phyloP scores from a whole-genome alignment of 2,329 filamentous ascomycete species.

The Ophiostoma australiae region DNA sequence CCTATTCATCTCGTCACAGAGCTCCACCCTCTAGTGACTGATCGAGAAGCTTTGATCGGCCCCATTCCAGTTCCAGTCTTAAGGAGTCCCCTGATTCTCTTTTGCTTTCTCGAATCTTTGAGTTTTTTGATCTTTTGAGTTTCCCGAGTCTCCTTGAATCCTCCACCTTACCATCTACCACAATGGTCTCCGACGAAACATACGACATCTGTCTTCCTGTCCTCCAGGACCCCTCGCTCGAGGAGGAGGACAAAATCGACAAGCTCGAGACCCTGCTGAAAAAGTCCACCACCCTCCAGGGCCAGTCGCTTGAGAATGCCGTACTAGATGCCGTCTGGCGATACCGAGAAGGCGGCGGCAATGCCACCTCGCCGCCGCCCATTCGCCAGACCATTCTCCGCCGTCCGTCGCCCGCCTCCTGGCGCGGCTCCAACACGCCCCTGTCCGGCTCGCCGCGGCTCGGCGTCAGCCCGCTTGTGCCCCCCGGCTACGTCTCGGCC shows the following conservation, averaged over 20 bases:
- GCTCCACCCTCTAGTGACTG: slow-evolving; percentile 16
- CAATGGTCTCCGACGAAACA: slow-evolving; percentile 87
- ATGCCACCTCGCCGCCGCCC: slow-evolving; percentile 70
- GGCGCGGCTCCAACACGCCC: slow-evolving; percentile 80
- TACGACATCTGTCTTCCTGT: slow-evolving; percentile 89
- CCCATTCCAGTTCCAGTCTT: slow-evolving; percentile 8
- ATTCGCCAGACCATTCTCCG: slow-evolving; percentile 86
- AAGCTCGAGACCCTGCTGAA: slow-evolving; percentile 80
- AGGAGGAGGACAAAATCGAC: slow-evolving; percentile 95
- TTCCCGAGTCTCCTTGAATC: neutral
- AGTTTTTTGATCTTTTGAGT: neutral
- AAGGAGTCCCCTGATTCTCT: neutral
- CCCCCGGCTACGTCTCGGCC: slow-evolving; percentile 75
- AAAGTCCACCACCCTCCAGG: slow-evolving; percentile 69
- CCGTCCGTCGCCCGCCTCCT: slow-evolving; percentile 85
- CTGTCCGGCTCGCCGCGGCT: slow-evolving; percentile 76
- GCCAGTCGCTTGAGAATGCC: slow-evolving; percentile 77
- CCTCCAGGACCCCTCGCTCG: slow-evolving; percentile 72
- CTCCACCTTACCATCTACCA: slow-evolving; percentile 29
- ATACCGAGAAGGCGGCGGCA: slow-evolving; percentile 63
- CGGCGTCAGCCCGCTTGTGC: slow-evolving; percentile 75
- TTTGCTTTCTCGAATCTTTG: neutral
- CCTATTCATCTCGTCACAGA: slow-evolving; percentile 8
- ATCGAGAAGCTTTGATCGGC: slow-evolving; percentile 14
- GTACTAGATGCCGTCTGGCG: slow-evolving; percentile 89